Conservation (phyloP, 2,329 filamentous ascomycete species). For the Pseudonectria buxi region DNA sequence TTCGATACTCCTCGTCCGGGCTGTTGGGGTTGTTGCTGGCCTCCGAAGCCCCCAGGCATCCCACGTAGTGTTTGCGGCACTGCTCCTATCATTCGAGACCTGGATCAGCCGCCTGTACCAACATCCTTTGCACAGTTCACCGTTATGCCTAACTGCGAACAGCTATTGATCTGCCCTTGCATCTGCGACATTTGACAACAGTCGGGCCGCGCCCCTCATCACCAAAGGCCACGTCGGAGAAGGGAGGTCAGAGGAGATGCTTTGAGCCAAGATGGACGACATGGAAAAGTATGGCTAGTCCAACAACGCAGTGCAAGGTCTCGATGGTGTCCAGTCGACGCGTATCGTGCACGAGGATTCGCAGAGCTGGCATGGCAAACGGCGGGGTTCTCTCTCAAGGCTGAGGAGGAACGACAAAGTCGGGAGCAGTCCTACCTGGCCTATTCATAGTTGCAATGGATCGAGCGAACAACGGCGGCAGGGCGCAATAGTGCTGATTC, state of each 20-base stretch:
- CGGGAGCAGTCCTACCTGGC: constrained; percentile 45
- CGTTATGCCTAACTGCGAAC: constrained; percentile 2
- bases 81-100: constrained; percentile 37
- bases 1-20: constrained; percentile 46
- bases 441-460: constrained; percentile 46
- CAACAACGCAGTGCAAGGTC: neutral
- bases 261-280: no score
- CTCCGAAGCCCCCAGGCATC: constrained; percentile 53
- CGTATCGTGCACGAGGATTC: constrained; percentile 11
- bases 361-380: constrained; percentile 14
- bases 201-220: no score
- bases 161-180: no score
- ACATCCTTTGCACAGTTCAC: constrained; percentile 10
- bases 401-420: constrained; percentile 19
- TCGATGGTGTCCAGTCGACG: constrained; percentile 3
- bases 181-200: no score
- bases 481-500: constrained; percentile 7
- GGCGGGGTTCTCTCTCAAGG: constrained; percentile 15
- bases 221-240: no score
- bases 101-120: constrained; percentile 22
- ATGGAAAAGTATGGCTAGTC: neutral
- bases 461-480: constrained; percentile 17
- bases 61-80: constrained; percentile 57
- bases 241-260: no score
- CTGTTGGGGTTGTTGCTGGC: constrained; percentile 52